Evolutionary conservation across 2,329 filamentous ascomycete species (phyloP), one percentile per base, ranked within the genome.

Genomic region (Aspergillus neoniger): DNA sequence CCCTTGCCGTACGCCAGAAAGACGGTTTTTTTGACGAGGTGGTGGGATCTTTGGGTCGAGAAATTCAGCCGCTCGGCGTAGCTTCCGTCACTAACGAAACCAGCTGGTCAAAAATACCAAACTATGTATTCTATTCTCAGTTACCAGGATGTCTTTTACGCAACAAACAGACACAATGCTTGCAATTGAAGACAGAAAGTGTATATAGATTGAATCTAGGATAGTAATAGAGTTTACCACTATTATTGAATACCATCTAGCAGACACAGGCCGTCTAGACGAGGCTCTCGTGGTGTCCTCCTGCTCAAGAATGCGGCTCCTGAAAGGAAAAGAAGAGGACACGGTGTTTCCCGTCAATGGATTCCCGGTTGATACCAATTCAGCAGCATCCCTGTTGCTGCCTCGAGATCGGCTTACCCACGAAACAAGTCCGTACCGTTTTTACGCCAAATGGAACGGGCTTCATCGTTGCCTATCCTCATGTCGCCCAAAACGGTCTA

Each of bases 61-160:
- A 72, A 70, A 65, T 74, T 70, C 72, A 67, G 70, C 68, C 69
- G 68, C 65, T 36, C 70, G 66, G 74, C 73, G 74, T 76, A 75
- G 74, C 70, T 67, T 73, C 67, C 65, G 73, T 76, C 73, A 75
- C 72, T 72, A 68, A 65, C 51, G 54, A 63, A 59, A 60, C 52
- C 44, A 17, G 47, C 50, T 43, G 21, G 48, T 32, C 21, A 30
- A 30, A 56, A 53, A 50, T 49, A 47, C 44, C 21, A 51, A 19
- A 41, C 25, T 21, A 49, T 38, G 47, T 47, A 32, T 39, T 39
- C 17, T 36, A 36, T 36, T 14, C 32, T 36, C 32, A 6, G 12
- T 36, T 14, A 36, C 32, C 5, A 36, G 10, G 32, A 36, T 5
- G 32, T 36, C 32, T 36, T 14, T 12, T 36, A 36, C 32, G 10